A percentile compares a stretch with the other conserved stretches of the same genome.
phyloP scores from a whole-genome alignment of 2,329 filamentous ascomycete species.

The Tolypocladium endophyticum region DNA sequence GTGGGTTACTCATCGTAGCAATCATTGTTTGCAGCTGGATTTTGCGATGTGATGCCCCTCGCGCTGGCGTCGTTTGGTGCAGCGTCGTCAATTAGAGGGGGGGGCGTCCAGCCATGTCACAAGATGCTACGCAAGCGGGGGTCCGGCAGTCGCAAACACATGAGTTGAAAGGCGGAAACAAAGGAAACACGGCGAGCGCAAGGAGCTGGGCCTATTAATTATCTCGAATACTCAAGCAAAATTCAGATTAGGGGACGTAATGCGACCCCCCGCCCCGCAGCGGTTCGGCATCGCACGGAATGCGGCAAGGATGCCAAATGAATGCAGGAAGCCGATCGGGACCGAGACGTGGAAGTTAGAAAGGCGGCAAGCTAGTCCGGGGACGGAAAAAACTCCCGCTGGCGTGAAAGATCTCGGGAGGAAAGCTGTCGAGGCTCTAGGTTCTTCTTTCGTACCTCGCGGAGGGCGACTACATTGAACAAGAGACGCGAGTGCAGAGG shows the following conservation, averaged over 20 bases:
- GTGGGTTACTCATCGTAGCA: slow-evolving; percentile 3
- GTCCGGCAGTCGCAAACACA: background rate
- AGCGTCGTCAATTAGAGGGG: background rate
- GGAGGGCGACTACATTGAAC: background rate
- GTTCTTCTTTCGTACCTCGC: background rate
- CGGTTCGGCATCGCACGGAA: background rate
- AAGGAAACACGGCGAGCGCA: background rate
- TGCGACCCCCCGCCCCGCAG: background rate
- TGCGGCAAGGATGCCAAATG: background rate
- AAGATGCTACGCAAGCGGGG: background rate
- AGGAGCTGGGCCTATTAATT: background rate
- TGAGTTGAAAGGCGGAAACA: too few relatives aligned
- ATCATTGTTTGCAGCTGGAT: slow-evolving; percentile 1
- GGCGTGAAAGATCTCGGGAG: background rate
- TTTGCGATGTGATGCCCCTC: background rate
- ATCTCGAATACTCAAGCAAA: background rate
- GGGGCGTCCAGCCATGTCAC: background rate
- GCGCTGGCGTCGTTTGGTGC: background rate
- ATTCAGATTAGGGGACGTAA: background rate
- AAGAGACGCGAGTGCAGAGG: too few relatives aligned
- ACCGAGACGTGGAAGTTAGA: background rate
- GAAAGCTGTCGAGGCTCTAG: background rate
- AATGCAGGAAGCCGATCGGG: background rate
- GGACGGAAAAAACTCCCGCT: background rate
- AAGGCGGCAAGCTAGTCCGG: background rate